Evolutionary conservation across 805 yeast species (phyloP), one percentile per base, ranked within the genome.

Genomic region (Wickerhamiella lipophila): DNA sequence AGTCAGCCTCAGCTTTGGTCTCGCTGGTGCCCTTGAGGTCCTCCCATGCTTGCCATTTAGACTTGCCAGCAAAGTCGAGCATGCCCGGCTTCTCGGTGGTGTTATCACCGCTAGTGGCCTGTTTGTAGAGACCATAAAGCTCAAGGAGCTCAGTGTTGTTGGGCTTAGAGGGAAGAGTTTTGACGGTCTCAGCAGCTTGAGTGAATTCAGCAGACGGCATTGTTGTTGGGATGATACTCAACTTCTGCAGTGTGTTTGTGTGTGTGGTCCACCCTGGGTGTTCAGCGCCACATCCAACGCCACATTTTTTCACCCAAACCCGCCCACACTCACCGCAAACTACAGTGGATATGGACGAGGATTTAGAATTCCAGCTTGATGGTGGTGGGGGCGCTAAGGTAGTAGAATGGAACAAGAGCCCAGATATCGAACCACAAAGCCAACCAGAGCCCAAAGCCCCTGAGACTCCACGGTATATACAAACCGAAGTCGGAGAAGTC

Each of bases 21-120:
- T 83, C 83, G 36, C 86, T 68, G 53, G 76, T 76, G 51, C 98
- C 98, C 71, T 61, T 82, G 62, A 81, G 71, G 59, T 78, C 79
- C 60, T 81, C 81, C 97, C 97, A 92, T 7, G 97, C 76, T 64
- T 88, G 89, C 97, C 97, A 92, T 75, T 92, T 92, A 77, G 84
- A 83, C 70, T 94, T 87, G 58, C 89, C 96, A 72, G 83, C 86
- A 71, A 92, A 75, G 70, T 87, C 94, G 66, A 92, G 85, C 52
- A 83, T 69, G 55, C 96, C 92, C 49, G 98, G 98, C 71, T 85
- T 84, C 49, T 74, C 71, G 53, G 95, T 83, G 58, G 64, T 67
- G 76, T 86, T 86, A 75, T 92, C 98, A 56, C 98, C 98, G 50
- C 81, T 82, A 30, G 96, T 89, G 59, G 97, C 95, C 72, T 92